phyloP scores from a whole-genome alignment of 805 yeast species.

The Starmerella gropengiesseri region DNA sequence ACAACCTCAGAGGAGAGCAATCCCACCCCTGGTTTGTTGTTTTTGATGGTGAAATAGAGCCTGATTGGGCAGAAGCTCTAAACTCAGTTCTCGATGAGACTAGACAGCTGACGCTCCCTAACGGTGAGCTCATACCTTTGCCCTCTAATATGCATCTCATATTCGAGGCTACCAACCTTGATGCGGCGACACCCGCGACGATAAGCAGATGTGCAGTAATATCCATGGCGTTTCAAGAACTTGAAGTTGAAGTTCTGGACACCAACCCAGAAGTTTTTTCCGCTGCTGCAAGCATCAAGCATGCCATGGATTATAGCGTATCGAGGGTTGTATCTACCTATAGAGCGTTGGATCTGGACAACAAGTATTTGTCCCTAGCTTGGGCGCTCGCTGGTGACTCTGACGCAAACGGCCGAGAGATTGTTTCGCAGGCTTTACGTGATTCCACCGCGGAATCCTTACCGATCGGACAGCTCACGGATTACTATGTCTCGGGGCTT shows the following conservation, averaged over 20 bases:
- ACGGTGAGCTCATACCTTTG: slow-evolving; percentile 70
- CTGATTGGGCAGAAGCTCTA: slow-evolving; percentile 83
- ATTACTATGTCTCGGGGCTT: slow-evolving; percentile 37
- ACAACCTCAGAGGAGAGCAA: slow-evolving; percentile 49
- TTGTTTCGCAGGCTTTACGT: slow-evolving; percentile 9
- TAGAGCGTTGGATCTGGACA: slow-evolving; percentile 31
- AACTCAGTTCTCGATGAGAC: slow-evolving; percentile 90
- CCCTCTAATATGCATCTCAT: slow-evolving; percentile 54
- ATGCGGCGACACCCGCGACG: slow-evolving; percentile 78
- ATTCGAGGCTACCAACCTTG: slow-evolving; percentile 64
- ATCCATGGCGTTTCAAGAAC: slow-evolving; percentile 33
- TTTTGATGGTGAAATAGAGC: slow-evolving; percentile 89
- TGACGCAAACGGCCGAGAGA: slow-evolving; percentile 5
- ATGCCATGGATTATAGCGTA: slow-evolving; percentile 42
- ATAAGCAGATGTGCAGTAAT: slow-evolving; percentile 86
- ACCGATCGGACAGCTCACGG: slow-evolving; percentile 28
- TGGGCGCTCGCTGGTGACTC: slow-evolving; percentile 63
- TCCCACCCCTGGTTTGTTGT: slow-evolving; percentile 57
- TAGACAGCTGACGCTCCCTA: slow-evolving; percentile 67
- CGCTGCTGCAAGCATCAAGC: slow-evolving; percentile 31
- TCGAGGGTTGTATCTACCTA: slow-evolving; percentile 34
- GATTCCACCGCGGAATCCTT: neutral
- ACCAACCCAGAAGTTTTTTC: slow-evolving; percentile 23
- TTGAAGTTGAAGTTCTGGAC: neutral
- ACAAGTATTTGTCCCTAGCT: slow-evolving; percentile 31